These are phyloP conservation scores for Zangia roseola DNA, from an alignment of 768 basidiomycete species.

Conservation along the genomic window DNA sequence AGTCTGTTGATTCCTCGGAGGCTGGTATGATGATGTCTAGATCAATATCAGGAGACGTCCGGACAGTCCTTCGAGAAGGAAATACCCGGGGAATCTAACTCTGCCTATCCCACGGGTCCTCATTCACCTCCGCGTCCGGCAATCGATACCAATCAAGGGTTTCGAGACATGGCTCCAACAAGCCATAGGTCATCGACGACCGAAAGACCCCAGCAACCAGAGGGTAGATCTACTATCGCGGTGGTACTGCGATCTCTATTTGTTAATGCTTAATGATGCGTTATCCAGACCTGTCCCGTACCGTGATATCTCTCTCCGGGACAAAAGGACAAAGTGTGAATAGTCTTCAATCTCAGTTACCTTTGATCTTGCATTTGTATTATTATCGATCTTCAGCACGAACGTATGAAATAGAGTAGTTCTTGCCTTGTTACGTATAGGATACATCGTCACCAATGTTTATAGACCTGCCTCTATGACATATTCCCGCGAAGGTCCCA, in stretches of 20 bases:
- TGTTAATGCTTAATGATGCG: background rate
- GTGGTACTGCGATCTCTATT: background rate
- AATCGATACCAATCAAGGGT: background rate
- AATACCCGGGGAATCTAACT: background rate
- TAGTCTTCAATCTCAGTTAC: background rate
- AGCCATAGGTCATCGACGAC: background rate
- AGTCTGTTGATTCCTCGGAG: slow-evolving; percentile 1
- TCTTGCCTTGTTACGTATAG: background rate
- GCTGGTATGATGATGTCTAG: background rate
- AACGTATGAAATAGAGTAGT: background rate
- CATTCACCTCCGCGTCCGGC: background rate
- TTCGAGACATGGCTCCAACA: background rate
- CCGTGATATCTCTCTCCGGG: background rate
- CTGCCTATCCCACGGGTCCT: background rate
- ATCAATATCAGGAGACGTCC: background rate
- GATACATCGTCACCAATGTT: too few relatives aligned
- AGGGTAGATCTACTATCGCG: background rate
- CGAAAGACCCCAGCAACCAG: too few relatives aligned
- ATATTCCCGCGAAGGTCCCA: too few relatives aligned
- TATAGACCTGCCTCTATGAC: too few relatives aligned
- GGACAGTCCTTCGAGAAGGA: background rate
- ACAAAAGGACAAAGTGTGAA: background rate
- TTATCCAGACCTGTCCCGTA: background rate
- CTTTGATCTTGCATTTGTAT: background rate
- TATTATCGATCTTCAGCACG: background rate